phyloP scores from a whole-genome alignment of 192 early-diverging fungal species.

The Umbelopsis ramanniana region DNA sequence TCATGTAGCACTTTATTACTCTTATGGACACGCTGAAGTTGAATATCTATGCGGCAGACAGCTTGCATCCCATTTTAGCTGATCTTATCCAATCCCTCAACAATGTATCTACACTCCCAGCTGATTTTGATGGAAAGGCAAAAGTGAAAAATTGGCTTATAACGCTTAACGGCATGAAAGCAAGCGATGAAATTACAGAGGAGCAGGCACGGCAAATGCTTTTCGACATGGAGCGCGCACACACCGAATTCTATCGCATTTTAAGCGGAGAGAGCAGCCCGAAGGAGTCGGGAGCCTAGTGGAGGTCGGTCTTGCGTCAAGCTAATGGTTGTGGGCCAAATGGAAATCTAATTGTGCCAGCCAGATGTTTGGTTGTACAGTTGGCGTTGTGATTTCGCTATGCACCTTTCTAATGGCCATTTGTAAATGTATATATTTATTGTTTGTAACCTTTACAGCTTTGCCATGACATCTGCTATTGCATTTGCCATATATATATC shows the following conservation, averaged over 20 bases:
- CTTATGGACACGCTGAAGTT: slow-evolving; percentile 88
- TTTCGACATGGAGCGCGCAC: slow-evolving; percentile 87
- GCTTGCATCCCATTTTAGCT: slow-evolving; percentile 85
- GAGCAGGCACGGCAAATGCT: slow-evolving; percentile 90
- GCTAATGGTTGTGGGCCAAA: not conserved
- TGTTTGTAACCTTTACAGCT: no score
- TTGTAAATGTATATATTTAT: no score
- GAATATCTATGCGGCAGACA: slow-evolving; percentile 84
- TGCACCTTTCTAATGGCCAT: no score
- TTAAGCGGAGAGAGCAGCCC: slow-evolving; percentile 35
- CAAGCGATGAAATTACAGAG: slow-evolving; percentile 81
- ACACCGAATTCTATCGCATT: slow-evolving; percentile 65
- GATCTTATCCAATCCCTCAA: slow-evolving; percentile 91
- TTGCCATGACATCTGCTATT: no score
- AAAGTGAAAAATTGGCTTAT: slow-evolving; percentile 90
- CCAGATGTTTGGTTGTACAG: no score
- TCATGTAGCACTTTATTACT: slow-evolving; percentile 83
- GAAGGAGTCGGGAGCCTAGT: not conserved
- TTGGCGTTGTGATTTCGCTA: no score
- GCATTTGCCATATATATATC: no score
- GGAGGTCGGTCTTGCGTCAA: not conserved
- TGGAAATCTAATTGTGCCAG: no score
- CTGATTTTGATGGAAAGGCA: slow-evolving; percentile 82
- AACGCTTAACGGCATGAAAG: slow-evolving; percentile 89
- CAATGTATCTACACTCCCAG: slow-evolving; percentile 73